Evolutionary conservation across 495 filamentous ascomycete species (phyloP).

Genomic region (Neurospora tetraspora): DNA sequence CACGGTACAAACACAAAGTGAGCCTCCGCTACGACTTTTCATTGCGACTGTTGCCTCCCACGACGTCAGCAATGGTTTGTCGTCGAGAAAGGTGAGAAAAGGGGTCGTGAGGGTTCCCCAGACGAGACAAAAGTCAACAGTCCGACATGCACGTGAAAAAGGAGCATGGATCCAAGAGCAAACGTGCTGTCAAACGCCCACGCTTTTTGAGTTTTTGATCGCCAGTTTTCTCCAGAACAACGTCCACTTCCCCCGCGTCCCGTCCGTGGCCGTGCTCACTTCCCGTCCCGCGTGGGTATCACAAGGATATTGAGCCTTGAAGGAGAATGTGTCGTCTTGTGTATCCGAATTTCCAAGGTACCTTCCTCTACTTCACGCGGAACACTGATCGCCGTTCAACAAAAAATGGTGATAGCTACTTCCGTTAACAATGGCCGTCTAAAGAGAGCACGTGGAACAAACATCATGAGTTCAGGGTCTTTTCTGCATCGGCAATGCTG

Average conservation of each 20-base stretch:
- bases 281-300: not conserved
- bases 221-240: not conserved
- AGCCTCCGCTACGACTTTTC: not conserved
- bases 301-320: not conserved
- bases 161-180: not conserved
- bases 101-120: not conserved
- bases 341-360: not conserved
- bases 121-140: not conserved
- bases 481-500: not conserved
- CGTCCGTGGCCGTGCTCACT: not conserved
- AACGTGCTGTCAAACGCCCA: not conserved
- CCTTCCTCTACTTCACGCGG: not conserved
- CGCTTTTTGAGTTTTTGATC: not conserved
- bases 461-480: not conserved
- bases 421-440: not conserved
- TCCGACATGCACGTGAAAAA: not conserved
- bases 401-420: not conserved
- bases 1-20: not conserved
- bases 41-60: not conserved
- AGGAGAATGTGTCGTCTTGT: not conserved
- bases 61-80: not conserved
- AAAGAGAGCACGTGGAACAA: not conserved
- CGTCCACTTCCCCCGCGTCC: not conserved
- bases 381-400: not conserved
- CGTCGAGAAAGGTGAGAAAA: not conserved